Evolutionary conservation across 2,329 filamentous ascomycete genomes (phyloP).

Genomic region (Clonostachys sp.): DNA sequence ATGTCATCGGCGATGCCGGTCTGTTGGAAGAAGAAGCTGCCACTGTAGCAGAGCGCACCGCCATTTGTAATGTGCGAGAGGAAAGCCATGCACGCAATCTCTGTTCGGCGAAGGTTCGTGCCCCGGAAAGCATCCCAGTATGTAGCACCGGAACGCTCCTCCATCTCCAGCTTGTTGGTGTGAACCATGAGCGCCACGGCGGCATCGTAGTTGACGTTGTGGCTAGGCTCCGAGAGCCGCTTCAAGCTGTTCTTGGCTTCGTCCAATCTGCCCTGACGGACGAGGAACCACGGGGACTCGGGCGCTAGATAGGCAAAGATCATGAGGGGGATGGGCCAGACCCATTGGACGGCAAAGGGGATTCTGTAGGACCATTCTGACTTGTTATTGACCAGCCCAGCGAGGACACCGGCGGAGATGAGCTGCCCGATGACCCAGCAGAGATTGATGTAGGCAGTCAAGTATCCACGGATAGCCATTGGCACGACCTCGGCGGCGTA

Average conservation of each 20-base stretch:
- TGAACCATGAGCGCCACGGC: slow-evolving; percentile 35
- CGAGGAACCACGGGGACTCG: slow-evolving; percentile 30
- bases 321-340: slow-evolving; percentile 25
- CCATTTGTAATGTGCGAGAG: slow-evolving; percentile 35
- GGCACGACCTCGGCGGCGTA: slow-evolving; percentile 39
- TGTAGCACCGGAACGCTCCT: slow-evolving; percentile 26
- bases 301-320: slow-evolving; percentile 24
- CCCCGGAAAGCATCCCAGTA: slow-evolving; percentile 44
- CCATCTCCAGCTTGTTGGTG: slow-evolving; percentile 39
- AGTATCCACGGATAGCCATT: slow-evolving; percentile 31
- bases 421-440: slow-evolving; percentile 38
- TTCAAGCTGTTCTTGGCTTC: slow-evolving; percentile 20
- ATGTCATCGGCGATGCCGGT: slow-evolving; percentile 29
- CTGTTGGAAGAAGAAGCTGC: slow-evolving; percentile 41
- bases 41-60: slow-evolving; percentile 31
- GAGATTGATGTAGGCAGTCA: slow-evolving; percentile 38
- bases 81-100: slow-evolving; percentile 36
- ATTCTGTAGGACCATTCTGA: slow-evolving; percentile 30
- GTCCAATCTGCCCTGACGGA: slow-evolving; percentile 22
- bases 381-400: slow-evolving; percentile 24
- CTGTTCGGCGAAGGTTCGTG: slow-evolving; percentile 37
- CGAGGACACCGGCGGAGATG: slow-evolving; percentile 31
- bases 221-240: slow-evolving; percentile 20
- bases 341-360: slow-evolving; percentile 34
- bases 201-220: slow-evolving; percentile 26